phyloP scores from a whole-genome alignment of 2,329 filamentous ascomycete genomes.

The Alternaria ventricosa region DNA sequence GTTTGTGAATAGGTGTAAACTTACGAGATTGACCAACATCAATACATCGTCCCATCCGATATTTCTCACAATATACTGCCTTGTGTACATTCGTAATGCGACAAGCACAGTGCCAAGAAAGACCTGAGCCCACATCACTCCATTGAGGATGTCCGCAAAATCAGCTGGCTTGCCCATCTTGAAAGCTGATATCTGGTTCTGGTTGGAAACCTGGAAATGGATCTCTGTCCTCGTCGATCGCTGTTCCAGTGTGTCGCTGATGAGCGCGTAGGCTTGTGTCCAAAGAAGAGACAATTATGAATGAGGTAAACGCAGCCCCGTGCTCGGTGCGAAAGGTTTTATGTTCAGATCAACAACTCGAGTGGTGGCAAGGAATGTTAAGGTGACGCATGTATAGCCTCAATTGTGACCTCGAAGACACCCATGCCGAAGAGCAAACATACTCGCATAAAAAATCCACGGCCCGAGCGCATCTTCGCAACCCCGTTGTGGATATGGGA shows the following conservation, averaged over 20 bases:
- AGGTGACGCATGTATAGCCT: not conserved
- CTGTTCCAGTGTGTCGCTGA: not conserved
- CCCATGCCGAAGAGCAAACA: constrained; percentile 11
- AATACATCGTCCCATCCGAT: constrained; percentile 40
- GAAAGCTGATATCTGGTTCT: not conserved
- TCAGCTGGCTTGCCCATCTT: constrained; percentile 30
- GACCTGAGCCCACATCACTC: constrained; percentile 42
- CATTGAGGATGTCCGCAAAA: constrained; percentile 32
- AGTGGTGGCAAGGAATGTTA: not conserved
- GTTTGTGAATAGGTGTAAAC: not conserved
- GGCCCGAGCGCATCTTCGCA: not conserved
- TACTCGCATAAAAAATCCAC: not conserved
- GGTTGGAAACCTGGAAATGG: not conserved
- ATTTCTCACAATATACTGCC: constrained; percentile 34
- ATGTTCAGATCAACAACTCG: not conserved
- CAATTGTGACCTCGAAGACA: not conserved
- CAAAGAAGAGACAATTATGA: not conserved
- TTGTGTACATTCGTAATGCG: constrained; percentile 35
- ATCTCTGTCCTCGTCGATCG: not conserved
- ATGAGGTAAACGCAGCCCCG: not conserved
- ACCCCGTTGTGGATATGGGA: not conserved
- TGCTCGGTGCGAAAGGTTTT: not conserved
- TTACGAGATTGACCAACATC: constrained; percentile 37
- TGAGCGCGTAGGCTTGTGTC: not conserved
- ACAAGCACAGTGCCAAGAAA: constrained; percentile 33